These are phyloP conservation scores for Aspergillus cejpii DNA, from an alignment of 2,329 filamentous ascomycete species.

Conservation along the genomic window DNA sequence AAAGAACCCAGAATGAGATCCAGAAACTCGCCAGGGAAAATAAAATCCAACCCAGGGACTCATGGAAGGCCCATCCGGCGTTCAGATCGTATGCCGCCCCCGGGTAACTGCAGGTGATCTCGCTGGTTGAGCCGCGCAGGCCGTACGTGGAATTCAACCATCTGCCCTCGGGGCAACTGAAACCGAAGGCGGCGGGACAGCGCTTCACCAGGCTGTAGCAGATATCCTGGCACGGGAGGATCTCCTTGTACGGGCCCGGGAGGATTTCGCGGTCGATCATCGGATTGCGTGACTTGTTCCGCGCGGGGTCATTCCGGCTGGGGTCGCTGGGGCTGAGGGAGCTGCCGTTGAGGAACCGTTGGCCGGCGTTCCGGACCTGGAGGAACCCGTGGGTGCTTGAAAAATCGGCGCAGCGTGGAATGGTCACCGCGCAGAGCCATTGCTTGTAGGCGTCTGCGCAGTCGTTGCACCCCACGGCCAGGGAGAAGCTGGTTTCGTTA, in stretches of 20 bases:
- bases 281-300: constrained; percentile 59
- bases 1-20: constrained; percentile 15
- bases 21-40: constrained; percentile 9
- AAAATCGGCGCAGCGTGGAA: constrained; percentile 88
- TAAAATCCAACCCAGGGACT: neutral
- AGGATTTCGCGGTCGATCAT: constrained; percentile 64
- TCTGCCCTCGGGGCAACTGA: constrained; percentile 60
- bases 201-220: constrained; percentile 80
- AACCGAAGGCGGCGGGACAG: constrained; percentile 70
- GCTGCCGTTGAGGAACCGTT: constrained; percentile 64
- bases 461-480: constrained; percentile 67
- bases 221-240: constrained; percentile 79
- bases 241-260: constrained; percentile 89
- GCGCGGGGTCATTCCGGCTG: constrained; percentile 34
- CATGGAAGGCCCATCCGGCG: constrained; percentile 1
- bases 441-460: constrained; percentile 78
- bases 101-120: constrained; percentile 55
- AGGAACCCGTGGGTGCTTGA: constrained; percentile 51
- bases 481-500: constrained; percentile 68
- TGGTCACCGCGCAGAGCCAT: constrained; percentile 90
- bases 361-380: constrained; percentile 63
- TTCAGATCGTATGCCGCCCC: constrained; percentile 52
- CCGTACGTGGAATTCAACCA: constrained; percentile 50
- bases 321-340: constrained; percentile 39
- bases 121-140: constrained; percentile 29